Evolutionary conservation across 257 asterid species (phyloP).

Genomic region (Thymus mandschuricus): DNA sequence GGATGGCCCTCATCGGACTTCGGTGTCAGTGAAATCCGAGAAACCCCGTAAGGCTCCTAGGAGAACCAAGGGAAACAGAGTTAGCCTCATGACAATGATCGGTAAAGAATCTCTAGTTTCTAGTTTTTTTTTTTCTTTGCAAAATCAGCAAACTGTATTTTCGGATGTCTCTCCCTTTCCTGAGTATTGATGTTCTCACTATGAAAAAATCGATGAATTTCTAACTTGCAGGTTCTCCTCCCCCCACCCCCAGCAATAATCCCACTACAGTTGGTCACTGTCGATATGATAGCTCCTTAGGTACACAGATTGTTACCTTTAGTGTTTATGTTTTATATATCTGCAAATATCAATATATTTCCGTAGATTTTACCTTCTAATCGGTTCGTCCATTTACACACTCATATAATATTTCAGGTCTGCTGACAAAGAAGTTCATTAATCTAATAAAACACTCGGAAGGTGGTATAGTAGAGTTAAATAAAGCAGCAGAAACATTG

Average conservation of each 20-base stretch:
- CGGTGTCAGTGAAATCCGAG: slow-evolving; percentile 61
- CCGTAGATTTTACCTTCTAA: not conserved
- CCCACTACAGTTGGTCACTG: slow-evolving; percentile 76
- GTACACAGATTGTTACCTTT: slow-evolving; percentile 37
- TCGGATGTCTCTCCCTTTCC: not conserved
- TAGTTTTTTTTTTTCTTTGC: no score
- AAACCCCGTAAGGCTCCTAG: slow-evolving; percentile 65
- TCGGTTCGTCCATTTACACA: not conserved
- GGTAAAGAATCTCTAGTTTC: slow-evolving; percentile 51
- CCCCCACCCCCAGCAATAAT: slow-evolving; percentile 59
- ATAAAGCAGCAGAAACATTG: slow-evolving; percentile 83
- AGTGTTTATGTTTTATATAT: not conserved
- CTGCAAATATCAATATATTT: not conserved
- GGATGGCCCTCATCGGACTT: slow-evolving; percentile 48
- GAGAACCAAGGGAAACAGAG: slow-evolving; percentile 60
- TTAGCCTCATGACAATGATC: slow-evolving; percentile 42
- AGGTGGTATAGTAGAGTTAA: slow-evolving; percentile 85
- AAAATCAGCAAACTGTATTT: not conserved
- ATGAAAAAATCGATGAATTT: slow-evolving; percentile 14
- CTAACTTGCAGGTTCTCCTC: slow-evolving; percentile 65
- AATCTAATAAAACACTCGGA: slow-evolving; percentile 84
- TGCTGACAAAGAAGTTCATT: slow-evolving; percentile 82
- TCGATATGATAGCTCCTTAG: slow-evolving; percentile 91
- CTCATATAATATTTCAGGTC: slow-evolving; percentile 51
- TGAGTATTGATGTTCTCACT: not conserved